Conservation (phyloP, 2,329 filamentous ascomycete species). For the Colletotrichum spaethianum region DNA sequence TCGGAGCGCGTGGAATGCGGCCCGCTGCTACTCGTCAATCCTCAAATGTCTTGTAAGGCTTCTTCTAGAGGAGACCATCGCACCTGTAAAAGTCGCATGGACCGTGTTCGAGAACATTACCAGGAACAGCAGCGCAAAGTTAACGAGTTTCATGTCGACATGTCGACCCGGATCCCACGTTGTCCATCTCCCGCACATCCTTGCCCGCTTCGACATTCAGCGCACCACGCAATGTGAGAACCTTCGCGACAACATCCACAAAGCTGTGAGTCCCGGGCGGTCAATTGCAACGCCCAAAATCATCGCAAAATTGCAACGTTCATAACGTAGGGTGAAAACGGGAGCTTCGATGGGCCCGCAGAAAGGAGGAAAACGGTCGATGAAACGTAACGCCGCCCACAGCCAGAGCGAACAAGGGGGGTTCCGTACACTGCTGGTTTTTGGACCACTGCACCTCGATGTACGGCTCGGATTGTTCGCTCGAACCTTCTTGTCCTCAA, state of each 20-base stretch:
- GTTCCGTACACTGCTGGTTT: slow-evolving; percentile 26
- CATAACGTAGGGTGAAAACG: background rate
- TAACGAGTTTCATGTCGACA: slow-evolving; percentile 9
- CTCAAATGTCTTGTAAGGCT: background rate
- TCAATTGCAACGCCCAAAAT: background rate
- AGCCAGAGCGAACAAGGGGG: background rate
- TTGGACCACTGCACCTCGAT: slow-evolving; percentile 1
- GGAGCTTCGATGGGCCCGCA: background rate
- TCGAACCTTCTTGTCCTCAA: slow-evolving; percentile 18
- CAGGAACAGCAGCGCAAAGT: slow-evolving; percentile 19
- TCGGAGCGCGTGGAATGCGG: slow-evolving; percentile 1
- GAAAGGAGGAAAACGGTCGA: slow-evolving; percentile 45
- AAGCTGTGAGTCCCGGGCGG: background rate
- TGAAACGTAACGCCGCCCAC: slow-evolving; percentile 60
- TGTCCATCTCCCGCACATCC: slow-evolving; percentile 6
- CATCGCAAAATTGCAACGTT: background rate
- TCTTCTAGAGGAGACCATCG: background rate
- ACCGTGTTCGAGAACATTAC: background rate
- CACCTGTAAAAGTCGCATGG: background rate
- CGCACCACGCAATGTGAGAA: background rate
- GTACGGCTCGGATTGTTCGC: background rate
- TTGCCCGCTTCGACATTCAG: slow-evolving; percentile 6
- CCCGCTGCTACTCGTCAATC: slow-evolving; percentile 14
- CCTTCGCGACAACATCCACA: background rate
- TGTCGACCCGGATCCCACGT: background rate